A percentile compares a stretch with the other conserved stretches of the same genome.
These are phyloP conservation scores for Aquilaria agallochum DNA, from an alignment of 441 rosid genomes.

Conservation along the genomic window DNA sequence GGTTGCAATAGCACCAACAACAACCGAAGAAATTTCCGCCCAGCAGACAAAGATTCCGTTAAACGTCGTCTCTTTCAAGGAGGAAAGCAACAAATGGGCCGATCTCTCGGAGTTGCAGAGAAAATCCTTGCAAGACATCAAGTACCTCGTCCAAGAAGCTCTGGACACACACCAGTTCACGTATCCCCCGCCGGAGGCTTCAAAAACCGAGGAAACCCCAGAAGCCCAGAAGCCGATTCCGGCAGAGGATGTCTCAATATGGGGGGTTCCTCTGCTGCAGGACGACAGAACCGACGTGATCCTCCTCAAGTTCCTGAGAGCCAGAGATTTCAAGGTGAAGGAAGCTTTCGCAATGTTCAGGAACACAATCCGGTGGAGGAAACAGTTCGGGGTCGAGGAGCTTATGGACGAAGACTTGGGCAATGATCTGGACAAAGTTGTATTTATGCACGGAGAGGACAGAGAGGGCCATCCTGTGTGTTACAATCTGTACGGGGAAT, in stretches of 20 bases:
- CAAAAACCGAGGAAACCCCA: conserved; percentile 20
- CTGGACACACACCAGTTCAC: conserved; percentile 46
- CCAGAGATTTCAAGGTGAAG: conserved; percentile 22
- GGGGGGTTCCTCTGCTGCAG: conserved; percentile 74
- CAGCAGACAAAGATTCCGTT: conserved; percentile 35
- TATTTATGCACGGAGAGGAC: conserved; percentile 82
- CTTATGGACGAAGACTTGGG: conserved; percentile 74
- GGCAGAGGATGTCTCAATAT: conserved; percentile 39
- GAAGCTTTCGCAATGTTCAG: conserved; percentile 76
- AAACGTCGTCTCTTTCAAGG: conserved; percentile 64
- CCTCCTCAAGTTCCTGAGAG: conserved; percentile 54
- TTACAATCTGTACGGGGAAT: conserved; percentile 91
- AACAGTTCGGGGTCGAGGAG: conserved; percentile 65
- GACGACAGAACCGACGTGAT: conserved; percentile 78
- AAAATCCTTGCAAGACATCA: conserved; percentile 65
- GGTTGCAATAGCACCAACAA: conserved; percentile 11
- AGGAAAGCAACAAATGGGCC: conserved; percentile 63
- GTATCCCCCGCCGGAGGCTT: conserved; percentile 13
- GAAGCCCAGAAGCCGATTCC: conserved; percentile 13
- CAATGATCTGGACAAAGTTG: conserved; percentile 64
- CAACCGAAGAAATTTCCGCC: conserved; percentile 20
- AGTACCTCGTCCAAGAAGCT: conserved; percentile 48
- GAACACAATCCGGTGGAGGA: conserved; percentile 76
- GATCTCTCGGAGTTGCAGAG: conserved; percentile 67
- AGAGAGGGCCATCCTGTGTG: conserved; percentile 25